phyloP scores from a whole-genome alignment of 75 land plant genomes.

The Chamaecyparis obtusa region DNA sequence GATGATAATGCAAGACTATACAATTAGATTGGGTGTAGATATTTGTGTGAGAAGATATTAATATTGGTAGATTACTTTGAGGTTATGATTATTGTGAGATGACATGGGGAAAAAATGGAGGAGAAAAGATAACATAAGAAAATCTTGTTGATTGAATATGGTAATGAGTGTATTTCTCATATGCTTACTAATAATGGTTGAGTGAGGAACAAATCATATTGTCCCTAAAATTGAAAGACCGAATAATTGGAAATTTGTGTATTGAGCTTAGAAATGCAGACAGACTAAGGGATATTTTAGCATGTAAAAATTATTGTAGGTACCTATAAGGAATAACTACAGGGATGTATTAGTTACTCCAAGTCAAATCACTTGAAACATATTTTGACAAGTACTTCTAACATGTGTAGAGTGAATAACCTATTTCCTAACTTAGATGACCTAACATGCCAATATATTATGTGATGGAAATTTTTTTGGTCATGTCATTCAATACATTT shows the following conservation, averaged over 20 bases:
- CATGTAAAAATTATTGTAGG: background rate
- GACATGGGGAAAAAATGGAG: background rate
- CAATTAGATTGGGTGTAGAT: background rate
- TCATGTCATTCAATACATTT: background rate
- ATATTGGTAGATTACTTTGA: background rate
- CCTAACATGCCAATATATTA: background rate
- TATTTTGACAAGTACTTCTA: background rate
- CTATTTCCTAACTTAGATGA: background rate
- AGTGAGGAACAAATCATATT: background rate
- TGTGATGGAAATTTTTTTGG: background rate
- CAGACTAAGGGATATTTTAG: background rate
- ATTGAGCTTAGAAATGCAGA: background rate
- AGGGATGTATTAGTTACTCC: background rate
- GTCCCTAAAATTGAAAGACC: background rate
- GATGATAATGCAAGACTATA: background rate
- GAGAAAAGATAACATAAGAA: background rate
- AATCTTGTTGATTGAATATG: background rate
- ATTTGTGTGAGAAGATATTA: background rate
- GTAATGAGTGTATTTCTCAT: background rate
- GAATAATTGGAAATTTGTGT: background rate
- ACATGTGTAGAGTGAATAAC: background rate
- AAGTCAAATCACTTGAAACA: background rate
- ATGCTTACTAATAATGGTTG: too few relatives aligned
- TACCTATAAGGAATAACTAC: background rate
- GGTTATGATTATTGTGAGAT: background rate